These are phyloP conservation scores for Ascochyta viciae-villosae DNA, from an alignment of 2,329 filamentous ascomycete genomes.

Conservation along the genomic window DNA sequence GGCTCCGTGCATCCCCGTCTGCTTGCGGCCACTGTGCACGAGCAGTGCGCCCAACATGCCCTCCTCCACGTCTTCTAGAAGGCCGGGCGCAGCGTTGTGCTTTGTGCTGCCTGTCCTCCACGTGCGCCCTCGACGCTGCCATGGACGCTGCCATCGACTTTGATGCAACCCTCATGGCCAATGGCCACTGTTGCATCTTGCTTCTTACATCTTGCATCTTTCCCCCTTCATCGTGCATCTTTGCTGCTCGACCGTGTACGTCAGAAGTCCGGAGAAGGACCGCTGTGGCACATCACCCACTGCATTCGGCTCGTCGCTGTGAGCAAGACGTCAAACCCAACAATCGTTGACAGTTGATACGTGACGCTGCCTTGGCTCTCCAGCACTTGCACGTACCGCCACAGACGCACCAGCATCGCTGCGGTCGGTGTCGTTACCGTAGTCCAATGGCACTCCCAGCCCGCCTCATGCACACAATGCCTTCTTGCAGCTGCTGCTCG, in stretches of 20 bases:
- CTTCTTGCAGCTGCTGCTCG: constrained; percentile 3
- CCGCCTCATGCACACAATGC: constrained; percentile 1
- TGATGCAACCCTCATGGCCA: background rate
- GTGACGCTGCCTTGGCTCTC: background rate
- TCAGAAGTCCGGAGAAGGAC: constrained; percentile 18
- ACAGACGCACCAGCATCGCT: constrained; percentile 6
- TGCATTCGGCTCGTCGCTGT: constrained; percentile 14
- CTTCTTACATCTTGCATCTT: background rate
- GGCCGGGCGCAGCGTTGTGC: constrained; percentile 11
- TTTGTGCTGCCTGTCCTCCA: constrained; percentile 7
- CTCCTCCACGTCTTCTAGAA: constrained; percentile 8
- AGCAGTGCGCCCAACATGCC: background rate
- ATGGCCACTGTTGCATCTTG: constrained; percentile 2
- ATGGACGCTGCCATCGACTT: background rate
- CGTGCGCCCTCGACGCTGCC: background rate
- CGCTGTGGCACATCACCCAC: constrained; percentile 11
- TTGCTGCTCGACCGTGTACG: constrained; percentile 1
- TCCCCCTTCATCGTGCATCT: too few relatives aligned
- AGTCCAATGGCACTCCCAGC: constrained; percentile 18
- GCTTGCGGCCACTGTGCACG: constrained; percentile 11
- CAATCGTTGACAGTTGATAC: background rate
- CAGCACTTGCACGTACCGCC: background rate
- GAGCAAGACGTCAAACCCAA: background rate
- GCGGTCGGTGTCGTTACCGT: constrained; percentile 4
- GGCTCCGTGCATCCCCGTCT: constrained; percentile 9